Evolutionary conservation across 257 asterid genomes (phyloP), one percentile per base, ranked within the genome.

Genomic region (Lithospermum erythrorhizon): DNA sequence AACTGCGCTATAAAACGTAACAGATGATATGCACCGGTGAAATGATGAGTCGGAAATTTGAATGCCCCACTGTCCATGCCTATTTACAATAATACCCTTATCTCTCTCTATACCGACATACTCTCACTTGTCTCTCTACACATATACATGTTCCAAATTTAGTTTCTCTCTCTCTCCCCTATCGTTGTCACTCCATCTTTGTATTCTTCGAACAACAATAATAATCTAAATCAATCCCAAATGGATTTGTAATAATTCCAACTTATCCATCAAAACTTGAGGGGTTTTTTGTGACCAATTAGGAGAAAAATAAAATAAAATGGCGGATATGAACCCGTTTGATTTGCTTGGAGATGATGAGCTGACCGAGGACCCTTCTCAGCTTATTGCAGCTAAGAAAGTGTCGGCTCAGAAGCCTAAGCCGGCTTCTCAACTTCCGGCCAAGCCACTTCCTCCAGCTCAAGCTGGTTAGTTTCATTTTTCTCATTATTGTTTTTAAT

Each of bases 301-400:
- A 35, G 9, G 45, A 35, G 45, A 35, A 8, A 35, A 35, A 4
- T 1, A 13, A 3, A 14, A 11, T 11, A 41, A 41, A 66, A 89
- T 89, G 97, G 89, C 95, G 79, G 80, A 93, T 21, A 30, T 57
- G 70, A 89, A 89, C 72, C 97, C 95, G 13, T 89, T 89, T 72
- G 97, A 86, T 81, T 81, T 89, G 83, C 83, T 89, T 56, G 93
- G 81, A 16, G 94, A 81, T 62, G 94, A 79, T 70, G 95, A 81
- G 49, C 18, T 41, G 25, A 16, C 76, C 32, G 95, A 82, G 70
- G 94, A 84, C 70, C 87, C 88, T 6, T 72, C 79, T 37, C 79
- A 65, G 72, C 78, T 81, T 64, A 57, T 84, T 57, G 88, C 93
- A 75, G 81, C 82, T 66, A 82, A 82, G 86, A 89, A 82, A 72